Evolutionary conservation across 2,329 filamentous ascomycete species (phyloP), one percentile per base, ranked within the genome.

Genomic region (Fusarium liriodendri): DNA sequence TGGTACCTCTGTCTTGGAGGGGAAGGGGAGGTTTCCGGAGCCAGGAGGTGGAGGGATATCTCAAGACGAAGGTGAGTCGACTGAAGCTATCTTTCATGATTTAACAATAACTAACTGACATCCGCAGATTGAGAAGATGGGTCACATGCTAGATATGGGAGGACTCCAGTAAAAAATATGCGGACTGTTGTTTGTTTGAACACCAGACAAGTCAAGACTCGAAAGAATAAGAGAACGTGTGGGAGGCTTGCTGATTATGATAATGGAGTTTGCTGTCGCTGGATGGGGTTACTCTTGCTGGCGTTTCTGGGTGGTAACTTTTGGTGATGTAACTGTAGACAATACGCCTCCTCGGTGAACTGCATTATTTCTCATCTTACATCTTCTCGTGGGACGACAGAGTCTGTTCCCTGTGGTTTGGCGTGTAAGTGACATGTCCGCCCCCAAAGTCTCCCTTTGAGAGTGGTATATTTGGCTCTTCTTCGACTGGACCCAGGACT

Each of bases 1-100:
- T 99, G 97, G 92, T 99, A 67, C 97, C 97, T 4, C 82, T 98
- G 70, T 95, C 95, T 11, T 99, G 97, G 97, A 94, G 94, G 80
- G 94, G 94, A 2, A 90, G 91, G 76, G 92, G 92, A 45, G 97
- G 97, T 0, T 94, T 98, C 71, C 90, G 91, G 70, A 96, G 96
- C 79, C 89, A 92, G 63, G 97, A 99, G 84, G 94, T 98, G 55
- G 95, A 98, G 78, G 95, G 94, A 8, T 99, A 99, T 85, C 85
- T 99, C 72, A 94, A 93, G 82, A 98, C 97, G 4, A 99, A 99
- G 92, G 95, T 96, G 90, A 83, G 64, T 62, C 22, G 22, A 22
- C 4, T 22, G 22, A 22, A 3, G 3, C 22, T 22, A 4, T 22
- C 22, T 22, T 22, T 22, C 22, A 22, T 22, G n/a, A n/a, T n/a